A percentile compares a stretch with the other conserved stretches of the same genome.
Conservation (phyloP, 176 grass and related monocot genomes). For the Triticum dicoccoides region DNA sequence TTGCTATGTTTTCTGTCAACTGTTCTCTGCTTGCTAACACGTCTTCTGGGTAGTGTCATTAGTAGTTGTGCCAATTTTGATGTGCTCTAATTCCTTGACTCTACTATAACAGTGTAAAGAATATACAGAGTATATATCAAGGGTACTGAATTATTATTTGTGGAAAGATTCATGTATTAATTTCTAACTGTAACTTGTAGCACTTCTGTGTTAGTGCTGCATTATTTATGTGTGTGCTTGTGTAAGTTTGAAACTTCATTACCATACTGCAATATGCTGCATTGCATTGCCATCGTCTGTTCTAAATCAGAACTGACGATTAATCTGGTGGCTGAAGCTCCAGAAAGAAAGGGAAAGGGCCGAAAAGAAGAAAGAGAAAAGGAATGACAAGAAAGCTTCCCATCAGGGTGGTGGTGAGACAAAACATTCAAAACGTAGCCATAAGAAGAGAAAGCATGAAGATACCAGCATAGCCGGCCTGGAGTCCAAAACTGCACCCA, state of each 20-base stretch:
- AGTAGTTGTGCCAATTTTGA: not conserved
- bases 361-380: conserved; percentile 43
- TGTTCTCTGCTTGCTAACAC: not conserved
- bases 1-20: not conserved
- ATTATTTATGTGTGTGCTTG: conserved; percentile 2
- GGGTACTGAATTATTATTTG: not conserved
- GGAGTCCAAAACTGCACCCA: not conserved
- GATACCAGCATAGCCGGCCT: not conserved
- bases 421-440: conserved; percentile 43
- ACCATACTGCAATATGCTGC: conserved; percentile 35
- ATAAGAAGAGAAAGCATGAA: conserved; percentile 62
- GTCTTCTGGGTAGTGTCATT: not conserved
- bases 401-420: conserved; percentile 27
- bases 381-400: conserved; percentile 48
- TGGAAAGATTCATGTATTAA: conserved; percentile 1
- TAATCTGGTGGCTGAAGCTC: conserved; percentile 78
- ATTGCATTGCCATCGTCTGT: conserved; percentile 57
- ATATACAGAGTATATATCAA: not conserved
- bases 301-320: conserved; percentile 86
- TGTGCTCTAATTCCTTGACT: not conserved
- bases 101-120: conserved; percentile 20
- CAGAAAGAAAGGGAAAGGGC: conserved; percentile 59
- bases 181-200: conserved; percentile 15
- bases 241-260: conserved; percentile 10
- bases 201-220: not conserved